phyloP scores from a whole-genome alignment of 805 yeast species.

The Debaryomyces castellii region DNA sequence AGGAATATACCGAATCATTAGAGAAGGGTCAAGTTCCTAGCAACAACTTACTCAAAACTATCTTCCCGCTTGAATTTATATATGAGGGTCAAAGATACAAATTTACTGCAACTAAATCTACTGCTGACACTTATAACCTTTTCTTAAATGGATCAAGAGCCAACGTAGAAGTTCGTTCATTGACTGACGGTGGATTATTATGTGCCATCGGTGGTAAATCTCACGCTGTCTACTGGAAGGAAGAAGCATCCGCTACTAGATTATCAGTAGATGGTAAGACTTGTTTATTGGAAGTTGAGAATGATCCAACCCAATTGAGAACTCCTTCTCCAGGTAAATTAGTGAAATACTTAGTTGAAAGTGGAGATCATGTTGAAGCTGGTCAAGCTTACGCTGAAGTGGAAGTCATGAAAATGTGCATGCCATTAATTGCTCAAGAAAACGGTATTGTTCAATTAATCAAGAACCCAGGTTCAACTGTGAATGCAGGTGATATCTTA shows the following conservation, averaged over 20 bases:
- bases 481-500: constrained; percentile 93
- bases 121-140: constrained; percentile 78
- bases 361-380: constrained; percentile 86
- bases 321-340: constrained; percentile 99
- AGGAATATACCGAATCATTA: constrained; percentile 70
- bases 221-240: constrained; percentile 96
- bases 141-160: constrained; percentile 92
- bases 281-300: constrained; percentile 89
- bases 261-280: constrained; percentile 94
- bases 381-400: constrained; percentile 98
- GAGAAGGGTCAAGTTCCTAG: constrained; percentile 96
- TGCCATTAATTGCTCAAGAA: constrained; percentile 94
- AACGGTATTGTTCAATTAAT: constrained; percentile 89
- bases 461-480: constrained; percentile 98
- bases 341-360: constrained; percentile 88
- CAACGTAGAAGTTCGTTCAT: constrained; percentile 81
- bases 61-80: constrained; percentile 91
- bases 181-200: constrained; percentile 93
- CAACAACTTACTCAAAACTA: constrained; percentile 75
- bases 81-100: constrained; percentile 92
- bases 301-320: constrained; percentile 97
- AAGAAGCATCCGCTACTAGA: constrained; percentile 94
- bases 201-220: constrained; percentile 88
- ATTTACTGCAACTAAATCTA: constrained; percentile 93
- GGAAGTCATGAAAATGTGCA: constrained; percentile 99